Conservation (phyloP, 169 alveolate species). For the Eimeria acervulina region DNA sequence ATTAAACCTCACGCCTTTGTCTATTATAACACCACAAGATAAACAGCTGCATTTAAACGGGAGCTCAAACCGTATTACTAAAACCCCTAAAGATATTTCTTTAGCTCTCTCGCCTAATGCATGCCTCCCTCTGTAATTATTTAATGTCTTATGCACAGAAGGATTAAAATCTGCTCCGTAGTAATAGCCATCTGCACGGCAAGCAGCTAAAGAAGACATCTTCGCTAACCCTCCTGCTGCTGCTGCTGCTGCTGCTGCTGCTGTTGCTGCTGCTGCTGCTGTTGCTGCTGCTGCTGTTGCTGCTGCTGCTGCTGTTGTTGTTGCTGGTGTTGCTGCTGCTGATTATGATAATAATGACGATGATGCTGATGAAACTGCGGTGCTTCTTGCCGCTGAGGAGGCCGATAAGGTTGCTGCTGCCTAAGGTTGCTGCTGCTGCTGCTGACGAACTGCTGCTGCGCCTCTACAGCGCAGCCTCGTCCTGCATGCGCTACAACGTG, state of each 20-base stretch:
- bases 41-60: constrained; percentile 91
- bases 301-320: background rate
- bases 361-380: too few relatives aligned
- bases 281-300: background rate
- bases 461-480: too few relatives aligned
- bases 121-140: too few relatives aligned
- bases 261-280: background rate
- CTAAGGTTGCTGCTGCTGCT: too few relatives aligned
- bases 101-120: constrained; percentile 60
- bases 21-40: constrained; percentile 87
- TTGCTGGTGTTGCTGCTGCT: background rate
- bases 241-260: too few relatives aligned
- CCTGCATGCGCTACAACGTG: too few relatives aligned
- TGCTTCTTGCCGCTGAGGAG: background rate
- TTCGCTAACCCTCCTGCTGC: background rate
- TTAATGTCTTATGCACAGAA: too few relatives aligned
- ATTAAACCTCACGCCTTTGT: constrained; percentile 93
- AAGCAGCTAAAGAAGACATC: constrained; percentile 83
- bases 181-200: constrained; percentile 83
- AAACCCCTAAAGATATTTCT: constrained; percentile 45
- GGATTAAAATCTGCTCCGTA: constrained; percentile 76
- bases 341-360: too few relatives aligned
- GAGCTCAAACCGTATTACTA: constrained; percentile 90
- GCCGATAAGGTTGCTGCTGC: background rate
- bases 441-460: too few relatives aligned